Conservation (phyloP, 1,284 basidiomycete species). For the Cutaneotrichosporon spelunceum region DNA sequence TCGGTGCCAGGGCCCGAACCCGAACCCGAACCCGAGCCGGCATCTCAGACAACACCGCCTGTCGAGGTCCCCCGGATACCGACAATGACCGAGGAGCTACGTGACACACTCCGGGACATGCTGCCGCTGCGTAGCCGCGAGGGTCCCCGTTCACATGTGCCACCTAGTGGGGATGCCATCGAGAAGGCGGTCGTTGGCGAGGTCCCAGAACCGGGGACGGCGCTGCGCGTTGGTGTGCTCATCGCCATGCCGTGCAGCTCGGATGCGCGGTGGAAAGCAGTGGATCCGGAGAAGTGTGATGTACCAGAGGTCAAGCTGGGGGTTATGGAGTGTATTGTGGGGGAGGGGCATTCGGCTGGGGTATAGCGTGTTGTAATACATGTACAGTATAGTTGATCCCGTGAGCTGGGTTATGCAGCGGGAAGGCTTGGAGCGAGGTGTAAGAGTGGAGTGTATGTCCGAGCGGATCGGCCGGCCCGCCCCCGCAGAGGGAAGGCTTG, state of each 20-base stretch:
- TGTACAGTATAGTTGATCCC: neutral
- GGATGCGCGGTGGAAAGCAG: conserved; percentile 25
- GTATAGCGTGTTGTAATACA: neutral
- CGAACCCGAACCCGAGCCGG: conserved; percentile 6
- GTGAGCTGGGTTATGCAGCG: too few relatives aligned
- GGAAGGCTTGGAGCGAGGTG: too few relatives aligned
- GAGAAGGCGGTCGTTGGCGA: conserved; percentile 1
- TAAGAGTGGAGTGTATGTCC: too few relatives aligned
- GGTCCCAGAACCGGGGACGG: conserved; percentile 27
- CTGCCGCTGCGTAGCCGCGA: conserved; percentile 4
- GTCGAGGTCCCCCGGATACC: neutral
- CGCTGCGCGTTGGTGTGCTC: conserved; percentile 40
- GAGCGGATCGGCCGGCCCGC: too few relatives aligned
- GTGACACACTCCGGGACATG: conserved; percentile 12
- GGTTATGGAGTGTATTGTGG: conserved; percentile 27
- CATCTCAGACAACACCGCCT: neutral
- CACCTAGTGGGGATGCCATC: conserved; percentile 1
- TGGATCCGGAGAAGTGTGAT: conserved; percentile 30
- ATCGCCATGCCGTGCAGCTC: conserved; percentile 39
- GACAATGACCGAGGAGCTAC: conserved; percentile 7
- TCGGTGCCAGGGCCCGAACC: conserved; percentile 11
- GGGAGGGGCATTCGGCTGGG: neutral
- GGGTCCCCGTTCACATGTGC: neutral
- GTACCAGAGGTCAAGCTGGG: conserved; percentile 42
- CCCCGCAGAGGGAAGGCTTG: too few relatives aligned